Percentiles rank a stretch among this genome's conserved stretches.
These are phyloP conservation scores for Calcarisporium arbuscula DNA, from an alignment of 2,329 filamentous ascomycete genomes.

Conservation along the genomic window DNA sequence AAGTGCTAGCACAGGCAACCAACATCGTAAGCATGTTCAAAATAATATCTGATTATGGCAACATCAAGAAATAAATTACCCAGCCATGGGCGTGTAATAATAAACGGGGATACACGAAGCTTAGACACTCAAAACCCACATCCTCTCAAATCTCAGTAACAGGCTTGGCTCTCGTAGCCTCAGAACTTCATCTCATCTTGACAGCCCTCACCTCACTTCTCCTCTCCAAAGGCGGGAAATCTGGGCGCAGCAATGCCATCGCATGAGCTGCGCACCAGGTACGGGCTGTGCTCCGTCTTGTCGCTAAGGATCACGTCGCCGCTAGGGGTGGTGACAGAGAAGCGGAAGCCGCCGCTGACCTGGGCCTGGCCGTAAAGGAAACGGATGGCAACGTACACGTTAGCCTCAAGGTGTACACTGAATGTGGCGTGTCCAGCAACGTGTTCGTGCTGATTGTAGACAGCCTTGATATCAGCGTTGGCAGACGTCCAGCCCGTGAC, in stretches of 20 bases:
- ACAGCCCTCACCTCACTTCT: too few relatives aligned
- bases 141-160: too few relatives aligned
- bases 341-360: conserved; percentile 8
- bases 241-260: conserved; percentile 5
- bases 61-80: too few relatives aligned
- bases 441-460: conserved; percentile 12
- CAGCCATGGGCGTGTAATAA: too few relatives aligned
- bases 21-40: too few relatives aligned
- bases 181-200: too few relatives aligned
- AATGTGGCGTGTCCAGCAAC: conserved; percentile 14
- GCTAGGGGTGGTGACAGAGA: conserved; percentile 7
- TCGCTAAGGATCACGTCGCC: conserved; percentile 7
- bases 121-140: too few relatives aligned
- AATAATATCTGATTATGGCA: too few relatives aligned
- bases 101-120: too few relatives aligned
- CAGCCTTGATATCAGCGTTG: conserved; percentile 15
- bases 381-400: conserved; percentile 9
- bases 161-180: too few relatives aligned
- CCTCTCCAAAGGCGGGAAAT: conserved; percentile 5
- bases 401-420: conserved; percentile 9
- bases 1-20: too few relatives aligned
- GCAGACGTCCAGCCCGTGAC: conserved; percentile 16
- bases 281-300: conserved; percentile 3
- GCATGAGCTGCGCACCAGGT: conserved; percentile 8
- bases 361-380: conserved; percentile 11